Evolutionary conservation across 352 stramenopile genomes (phyloP).

Genomic region (Hyaloperonospora brassicae): DNA sequence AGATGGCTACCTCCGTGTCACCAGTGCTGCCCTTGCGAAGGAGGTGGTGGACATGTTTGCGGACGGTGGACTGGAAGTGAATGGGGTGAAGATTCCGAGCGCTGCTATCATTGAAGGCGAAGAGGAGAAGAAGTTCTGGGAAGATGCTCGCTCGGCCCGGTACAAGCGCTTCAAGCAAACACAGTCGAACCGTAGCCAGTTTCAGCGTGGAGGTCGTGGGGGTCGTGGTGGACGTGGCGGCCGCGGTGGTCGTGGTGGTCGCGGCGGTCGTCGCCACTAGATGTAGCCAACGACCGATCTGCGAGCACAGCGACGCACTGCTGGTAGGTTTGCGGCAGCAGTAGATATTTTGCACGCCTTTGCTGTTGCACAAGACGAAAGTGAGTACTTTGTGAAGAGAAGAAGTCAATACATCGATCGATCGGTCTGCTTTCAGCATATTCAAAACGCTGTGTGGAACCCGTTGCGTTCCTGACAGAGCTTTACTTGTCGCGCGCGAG

Average conservation of each 20-base stretch:
- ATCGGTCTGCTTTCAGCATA: conserved; percentile 15
- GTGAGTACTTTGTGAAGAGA: conserved; percentile 5
- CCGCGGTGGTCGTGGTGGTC: conserved; percentile 31
- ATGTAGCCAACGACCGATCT: conserved; percentile 14
- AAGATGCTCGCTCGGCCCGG: conserved; percentile 59
- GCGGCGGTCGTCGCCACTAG: conserved; percentile 35
- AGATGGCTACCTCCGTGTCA: conserved; percentile 59
- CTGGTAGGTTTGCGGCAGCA: background rate
- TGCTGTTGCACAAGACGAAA: background rate
- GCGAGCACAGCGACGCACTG: conserved; percentile 5
- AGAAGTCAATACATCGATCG: conserved; percentile 32
- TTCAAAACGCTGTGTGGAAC: conserved; percentile 1
- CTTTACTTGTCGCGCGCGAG: conserved; percentile 48
- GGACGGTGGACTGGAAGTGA: conserved; percentile 57
- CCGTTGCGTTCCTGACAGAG: conserved; percentile 3
- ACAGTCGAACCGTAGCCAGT: conserved; percentile 63
- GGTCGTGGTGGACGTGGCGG: conserved; percentile 18
- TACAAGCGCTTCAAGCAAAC: conserved; percentile 75
- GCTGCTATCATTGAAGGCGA: conserved; percentile 59
- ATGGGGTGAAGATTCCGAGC: conserved; percentile 50
- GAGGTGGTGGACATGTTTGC: conserved; percentile 59
- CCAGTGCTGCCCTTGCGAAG: conserved; percentile 44
- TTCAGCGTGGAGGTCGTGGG: conserved; percentile 29
- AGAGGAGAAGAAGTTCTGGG: conserved; percentile 83
- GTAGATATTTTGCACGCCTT: conserved; percentile 1